These are phyloP conservation scores for Pseudogymnoascus sp. DNA, from an alignment of 2,329 filamentous ascomycete species.

Conservation along the genomic window DNA sequence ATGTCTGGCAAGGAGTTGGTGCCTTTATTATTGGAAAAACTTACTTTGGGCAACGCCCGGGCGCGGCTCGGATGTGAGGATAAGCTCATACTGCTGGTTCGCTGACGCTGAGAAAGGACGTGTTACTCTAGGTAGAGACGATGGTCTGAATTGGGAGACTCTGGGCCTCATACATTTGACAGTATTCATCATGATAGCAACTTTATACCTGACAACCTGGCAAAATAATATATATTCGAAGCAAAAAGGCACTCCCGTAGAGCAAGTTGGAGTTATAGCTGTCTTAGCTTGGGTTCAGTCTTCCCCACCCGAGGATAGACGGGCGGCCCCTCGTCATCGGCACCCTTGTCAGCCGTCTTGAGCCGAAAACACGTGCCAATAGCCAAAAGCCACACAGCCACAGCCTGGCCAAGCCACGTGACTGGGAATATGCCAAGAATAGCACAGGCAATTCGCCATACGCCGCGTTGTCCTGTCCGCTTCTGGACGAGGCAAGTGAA, in stretches of 20 bases:
- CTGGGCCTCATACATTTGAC: slow-evolving; percentile 23
- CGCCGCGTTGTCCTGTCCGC: slow-evolving; percentile 6
- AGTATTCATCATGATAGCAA: slow-evolving; percentile 21
- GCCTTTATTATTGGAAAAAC: slow-evolving; percentile 16
- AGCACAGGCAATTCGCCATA: neutral
- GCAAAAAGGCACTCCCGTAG: neutral
- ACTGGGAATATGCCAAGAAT: slow-evolving; percentile 1
- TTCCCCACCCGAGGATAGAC: slow-evolving; percentile 5
- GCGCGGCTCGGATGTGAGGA: slow-evolving; percentile 73
- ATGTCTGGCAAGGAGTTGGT: neutral
- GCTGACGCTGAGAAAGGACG: slow-evolving; percentile 25
- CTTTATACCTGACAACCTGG: slow-evolving; percentile 6
- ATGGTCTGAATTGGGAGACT: slow-evolving; percentile 23
- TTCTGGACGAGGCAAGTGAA: slow-evolving; percentile 1
- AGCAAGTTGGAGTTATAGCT: neutral
- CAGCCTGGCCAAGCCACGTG: neutral
- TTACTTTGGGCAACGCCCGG: slow-evolving; percentile 86
- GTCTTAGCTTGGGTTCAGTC: slow-evolving; percentile 6
- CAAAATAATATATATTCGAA: neutral
- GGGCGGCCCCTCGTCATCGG: neutral
- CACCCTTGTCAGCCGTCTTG: slow-evolving; percentile 2
- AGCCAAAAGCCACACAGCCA: neutral
- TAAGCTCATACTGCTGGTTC: slow-evolving; percentile 59
- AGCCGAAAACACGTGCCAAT: slow-evolving; percentile 5
- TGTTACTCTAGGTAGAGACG: slow-evolving; percentile 15